Conservation (phyloP, 768 basidiomycete genomes). For the Macrolepiota dolichaula region DNA sequence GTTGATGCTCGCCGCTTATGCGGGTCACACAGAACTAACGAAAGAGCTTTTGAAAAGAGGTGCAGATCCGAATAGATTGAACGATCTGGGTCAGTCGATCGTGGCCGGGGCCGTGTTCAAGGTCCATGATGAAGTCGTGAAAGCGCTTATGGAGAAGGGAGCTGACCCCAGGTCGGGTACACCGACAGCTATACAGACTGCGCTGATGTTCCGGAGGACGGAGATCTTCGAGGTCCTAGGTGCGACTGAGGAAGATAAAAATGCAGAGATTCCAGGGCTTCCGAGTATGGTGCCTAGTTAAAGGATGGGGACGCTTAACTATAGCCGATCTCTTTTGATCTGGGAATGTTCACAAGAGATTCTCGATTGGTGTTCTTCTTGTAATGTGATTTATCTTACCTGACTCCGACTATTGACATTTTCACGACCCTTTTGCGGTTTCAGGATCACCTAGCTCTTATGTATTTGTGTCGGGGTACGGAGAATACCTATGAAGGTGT, state of each 20-base stretch:
- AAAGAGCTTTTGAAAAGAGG: conserved; percentile 50
- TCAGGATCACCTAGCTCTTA: too few species aligned
- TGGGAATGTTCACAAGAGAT: too few species aligned
- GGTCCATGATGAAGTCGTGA: conserved; percentile 59
- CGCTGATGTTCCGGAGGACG: conserved; percentile 61
- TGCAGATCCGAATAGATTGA: conserved; percentile 65
- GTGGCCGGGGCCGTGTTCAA: conserved; percentile 81
- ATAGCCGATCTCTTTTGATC: background rate
- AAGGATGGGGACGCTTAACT: background rate
- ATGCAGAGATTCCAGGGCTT: conserved; percentile 33
- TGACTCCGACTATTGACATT: too few species aligned
- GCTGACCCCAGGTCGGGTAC: conserved; percentile 66
- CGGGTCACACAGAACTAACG: conserved; percentile 56
- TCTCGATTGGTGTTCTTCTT: too few species aligned
- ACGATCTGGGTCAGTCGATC: conserved; percentile 71
- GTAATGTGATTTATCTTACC: too few species aligned
- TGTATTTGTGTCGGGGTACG: background rate
- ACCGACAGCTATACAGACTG: conserved; percentile 68
- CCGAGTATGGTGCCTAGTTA: conserved; percentile 10
- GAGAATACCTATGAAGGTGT: background rate
- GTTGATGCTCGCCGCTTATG: conserved; percentile 76
- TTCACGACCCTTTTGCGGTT: too few species aligned
- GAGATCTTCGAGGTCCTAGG: conserved; percentile 57
- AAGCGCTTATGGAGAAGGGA: conserved; percentile 45
- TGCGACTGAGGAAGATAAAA: conserved; percentile 52